A percentile compares a stretch with the other conserved stretches of the same genome.
Evolutionary conservation across 768 basidiomycete genomes (phyloP).

Genomic region (Hygrocybe coccinea): DNA sequence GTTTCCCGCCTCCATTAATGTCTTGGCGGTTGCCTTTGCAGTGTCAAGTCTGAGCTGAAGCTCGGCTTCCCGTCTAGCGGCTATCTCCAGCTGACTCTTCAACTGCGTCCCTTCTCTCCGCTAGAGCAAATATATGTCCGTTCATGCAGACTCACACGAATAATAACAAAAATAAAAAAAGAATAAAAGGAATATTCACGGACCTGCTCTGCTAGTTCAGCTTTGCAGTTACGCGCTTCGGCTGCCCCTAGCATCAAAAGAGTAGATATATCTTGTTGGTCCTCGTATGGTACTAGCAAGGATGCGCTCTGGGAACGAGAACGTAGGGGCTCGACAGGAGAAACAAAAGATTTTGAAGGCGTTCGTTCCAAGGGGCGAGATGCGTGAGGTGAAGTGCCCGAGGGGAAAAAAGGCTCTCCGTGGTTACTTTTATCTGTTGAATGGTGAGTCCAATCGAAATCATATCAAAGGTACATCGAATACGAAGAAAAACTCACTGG

Average conservation of each 20-base stretch:
- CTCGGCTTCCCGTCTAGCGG: neutral
- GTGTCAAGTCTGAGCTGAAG: slow-evolving; percentile 3
- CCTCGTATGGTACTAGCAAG: slow-evolving; percentile 7
- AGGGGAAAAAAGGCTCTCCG: too few relatives aligned
- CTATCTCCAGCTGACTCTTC: neutral
- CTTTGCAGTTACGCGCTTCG: slow-evolving; percentile 2
- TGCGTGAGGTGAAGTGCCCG: too few relatives aligned
- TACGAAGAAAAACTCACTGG: too few relatives aligned
- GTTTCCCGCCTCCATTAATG: slow-evolving; percentile 5
- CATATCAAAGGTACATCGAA: too few relatives aligned
- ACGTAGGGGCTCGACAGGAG: too few relatives aligned
- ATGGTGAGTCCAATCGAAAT: too few relatives aligned
- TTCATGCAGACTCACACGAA: too few relatives aligned
- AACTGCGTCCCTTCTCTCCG: neutral
- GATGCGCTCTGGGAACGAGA: too few relatives aligned
- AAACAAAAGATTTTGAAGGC: too few relatives aligned
- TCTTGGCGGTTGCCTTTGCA: slow-evolving; percentile 5
- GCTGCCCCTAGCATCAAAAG: slow-evolving; percentile 6
- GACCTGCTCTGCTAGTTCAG: slow-evolving; percentile 9
- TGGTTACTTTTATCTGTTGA: too few relatives aligned
- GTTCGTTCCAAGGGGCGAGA: too few relatives aligned
- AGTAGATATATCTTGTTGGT: slow-evolving; percentile 6
- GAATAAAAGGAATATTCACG: neutral
- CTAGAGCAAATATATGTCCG: neutral
- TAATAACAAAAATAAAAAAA: neutral